Evolutionary conservation across 2,329 filamentous ascomycete genomes (phyloP), one percentile per base, ranked within the genome.

Genomic region (Blastomyces emzantsi): DNA sequence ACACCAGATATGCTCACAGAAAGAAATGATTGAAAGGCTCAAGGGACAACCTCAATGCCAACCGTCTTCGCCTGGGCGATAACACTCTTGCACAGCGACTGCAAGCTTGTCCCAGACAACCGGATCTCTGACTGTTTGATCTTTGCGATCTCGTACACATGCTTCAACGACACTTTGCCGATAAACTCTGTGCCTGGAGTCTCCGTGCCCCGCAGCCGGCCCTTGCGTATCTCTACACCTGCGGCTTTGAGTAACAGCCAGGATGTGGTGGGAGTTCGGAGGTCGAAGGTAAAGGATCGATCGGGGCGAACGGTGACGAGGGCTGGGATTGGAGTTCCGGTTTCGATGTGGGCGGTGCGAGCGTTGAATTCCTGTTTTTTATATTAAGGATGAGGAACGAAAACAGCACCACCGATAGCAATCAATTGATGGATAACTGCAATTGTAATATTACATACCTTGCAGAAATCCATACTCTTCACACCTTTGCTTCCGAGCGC

Each of bases 391-490:
- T 47, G 7, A 3, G 8, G 8, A 9, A n/a, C 19, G 2, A 7
- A 49, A n/a, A 22, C 49, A 28, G 22, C 13, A 51, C 2, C 28
- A 5, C 17, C 30, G 15, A 39, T n/a, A 41, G n/a, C 30, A 5
- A 11, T 36, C 52, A 55, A 55, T 33, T 36, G 28, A 36, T 36
- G 30, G 9, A 39, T 39, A 13, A 39, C 36, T 63, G 65, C 66
- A 66, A 47, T 64, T 47, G 51, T 43, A 28, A 30, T 39, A 52
- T 39, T 13, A 36, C 45, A 45, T 75, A 96, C 93, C 84, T 97
- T 97, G 86, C 94, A 97, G 77, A 97, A 99, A 79, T 99, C 94
- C 88, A 99, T 99, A 64, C 90, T 95, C 82, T 99, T 99, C 67
- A 99, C 90, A 82, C 94, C 94, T 82, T 97, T 97, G 76, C 88